These are phyloP conservation scores for Saturnispora besseyi DNA, from an alignment of 805 yeast species.

Conservation along the genomic window DNA sequence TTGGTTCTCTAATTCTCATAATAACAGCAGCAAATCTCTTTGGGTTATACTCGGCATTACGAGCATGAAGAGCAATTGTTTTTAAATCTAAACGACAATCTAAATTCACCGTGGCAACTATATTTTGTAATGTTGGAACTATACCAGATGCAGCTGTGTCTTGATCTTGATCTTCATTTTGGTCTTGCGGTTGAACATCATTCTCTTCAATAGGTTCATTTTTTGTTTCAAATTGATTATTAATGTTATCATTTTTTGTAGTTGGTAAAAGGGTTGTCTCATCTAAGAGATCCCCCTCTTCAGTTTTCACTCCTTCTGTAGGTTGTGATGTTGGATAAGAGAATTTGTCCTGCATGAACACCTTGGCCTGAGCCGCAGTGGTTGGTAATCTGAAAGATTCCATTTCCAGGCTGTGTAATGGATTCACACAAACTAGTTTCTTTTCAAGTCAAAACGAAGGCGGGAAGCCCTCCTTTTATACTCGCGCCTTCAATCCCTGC, in stretches of 20 bases:
- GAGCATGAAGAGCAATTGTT: slow-evolving; percentile 95
- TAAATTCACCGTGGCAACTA: slow-evolving; percentile 94
- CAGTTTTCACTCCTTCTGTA: slow-evolving; percentile 18
- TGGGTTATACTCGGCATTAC: slow-evolving; percentile 98
- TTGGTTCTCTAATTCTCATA: slow-evolving; percentile 98
- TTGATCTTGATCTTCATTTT: not conserved
- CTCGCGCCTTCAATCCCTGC: slow-evolving; percentile 3
- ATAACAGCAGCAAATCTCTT: slow-evolving; percentile 98
- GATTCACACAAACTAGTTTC: not conserved
- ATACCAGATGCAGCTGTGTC: slow-evolving; percentile 69
- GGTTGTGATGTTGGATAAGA: slow-evolving; percentile 39
- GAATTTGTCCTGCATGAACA: slow-evolving; percentile 58
- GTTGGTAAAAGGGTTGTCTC: not conserved
- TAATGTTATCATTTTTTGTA: not conserved
- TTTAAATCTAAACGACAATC: slow-evolving; percentile 94
- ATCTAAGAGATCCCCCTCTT: slow-evolving; percentile 7
- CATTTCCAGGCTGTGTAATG: slow-evolving; percentile 30
- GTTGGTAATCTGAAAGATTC: slow-evolving; percentile 69
- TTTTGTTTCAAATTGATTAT: not conserved
- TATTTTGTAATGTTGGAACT: slow-evolving; percentile 90
- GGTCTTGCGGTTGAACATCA: slow-evolving; percentile 8
- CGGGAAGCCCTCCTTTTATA: slow-evolving; percentile 12
- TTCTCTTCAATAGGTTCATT: not conserved
- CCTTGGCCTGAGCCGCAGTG: slow-evolving; percentile 68
- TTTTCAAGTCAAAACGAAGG: not conserved